phyloP scores from a whole-genome alignment of 2,329 filamentous ascomycete genomes.

The Curvularia lunata region DNA sequence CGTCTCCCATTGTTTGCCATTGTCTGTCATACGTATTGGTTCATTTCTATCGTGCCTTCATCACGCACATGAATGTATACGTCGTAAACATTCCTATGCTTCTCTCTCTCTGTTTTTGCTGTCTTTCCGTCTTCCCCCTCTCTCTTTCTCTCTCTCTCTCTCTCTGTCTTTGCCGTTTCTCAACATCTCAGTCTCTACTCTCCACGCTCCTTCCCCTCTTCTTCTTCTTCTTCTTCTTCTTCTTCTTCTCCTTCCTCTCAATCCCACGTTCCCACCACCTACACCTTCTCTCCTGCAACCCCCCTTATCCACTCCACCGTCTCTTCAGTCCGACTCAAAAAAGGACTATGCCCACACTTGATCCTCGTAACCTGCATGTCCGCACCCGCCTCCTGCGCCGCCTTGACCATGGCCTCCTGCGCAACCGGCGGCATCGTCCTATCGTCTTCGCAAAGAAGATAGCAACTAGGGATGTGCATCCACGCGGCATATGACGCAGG shows the following conservation, averaged over 20 bases:
- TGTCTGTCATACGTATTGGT: neutral
- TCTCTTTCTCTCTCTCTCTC: too few relatives aligned
- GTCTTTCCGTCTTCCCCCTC: too few relatives aligned
- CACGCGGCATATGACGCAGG: constrained; percentile 41
- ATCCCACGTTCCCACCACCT: neutral
- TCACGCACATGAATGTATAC: neutral
- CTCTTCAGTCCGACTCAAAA: constrained; percentile 48
- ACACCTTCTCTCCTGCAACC: constrained; percentile 28
- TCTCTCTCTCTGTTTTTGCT: neutral
- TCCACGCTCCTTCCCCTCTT: too few relatives aligned
- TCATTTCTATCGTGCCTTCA: too few relatives aligned
- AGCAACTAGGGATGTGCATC: constrained; percentile 45
- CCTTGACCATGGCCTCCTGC: constrained; percentile 44
- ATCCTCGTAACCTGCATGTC: constrained; percentile 42
- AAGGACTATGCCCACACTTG: constrained; percentile 51
- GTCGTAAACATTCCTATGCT: neutral
- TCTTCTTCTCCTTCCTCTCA: too few relatives aligned
- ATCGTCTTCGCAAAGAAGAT: constrained; percentile 50
- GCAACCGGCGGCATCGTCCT: constrained; percentile 35
- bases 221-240: too few relatives aligned
- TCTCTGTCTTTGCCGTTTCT: too few relatives aligned
- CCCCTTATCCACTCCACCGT: constrained; percentile 42
- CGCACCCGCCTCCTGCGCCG: constrained; percentile 35
- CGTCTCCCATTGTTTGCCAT: neutral
- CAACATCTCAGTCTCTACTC: too few relatives aligned